Evolutionary conservation across 2,329 filamentous ascomycete genomes (phyloP), one percentile per base, ranked within the genome.

Genomic region (Westerdykella sp.): DNA sequence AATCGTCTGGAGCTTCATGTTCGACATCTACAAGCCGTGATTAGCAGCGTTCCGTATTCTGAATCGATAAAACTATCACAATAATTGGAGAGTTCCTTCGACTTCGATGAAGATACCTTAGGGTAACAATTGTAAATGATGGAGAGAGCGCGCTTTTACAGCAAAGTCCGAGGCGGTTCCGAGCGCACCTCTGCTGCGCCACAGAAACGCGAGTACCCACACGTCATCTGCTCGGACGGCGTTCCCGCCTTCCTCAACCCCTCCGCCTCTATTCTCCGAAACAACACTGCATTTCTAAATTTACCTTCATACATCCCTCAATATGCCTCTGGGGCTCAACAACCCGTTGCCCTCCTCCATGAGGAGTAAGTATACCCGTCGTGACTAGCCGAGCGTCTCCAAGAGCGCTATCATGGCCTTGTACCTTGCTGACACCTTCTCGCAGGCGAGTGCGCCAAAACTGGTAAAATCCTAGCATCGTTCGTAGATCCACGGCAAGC

Each of bases 361-460:
- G 71, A 65, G 65, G 53, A 76, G 73, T 76, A 59, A 62, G 73
- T 28, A 28, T 10, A 28, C 71, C 35, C 32, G 34, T 45, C 40
- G 30, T 36, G 38, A 30, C 10, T 37, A 18, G 34, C 10, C 37
- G 13, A 31, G 39, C 7, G 25, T 28, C 25, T 28, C 37, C 39
- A 41, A 25, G 18, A 21, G 18, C 18, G 18, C 43, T 41, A 32
- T 46, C 42, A 45, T 42, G 42, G 25, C 25, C 25, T 28, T 41
- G 56, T 59, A 59, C 57, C 54, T 60, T 52, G 62, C 69, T 66
- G 47, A 65, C 58, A 53, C 43, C 45, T 55, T 39, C 45, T 55
- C 9, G 18, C 69, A 96, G 91, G 88, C 74, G 93, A 98, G 74
- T 97, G 93, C 73, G 93, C 85, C 69, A 98, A 98, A 72, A 93